Evolutionary conservation across 139 green algal species (phyloP).

Genomic region (Chlorella sorokiniana): DNA sequence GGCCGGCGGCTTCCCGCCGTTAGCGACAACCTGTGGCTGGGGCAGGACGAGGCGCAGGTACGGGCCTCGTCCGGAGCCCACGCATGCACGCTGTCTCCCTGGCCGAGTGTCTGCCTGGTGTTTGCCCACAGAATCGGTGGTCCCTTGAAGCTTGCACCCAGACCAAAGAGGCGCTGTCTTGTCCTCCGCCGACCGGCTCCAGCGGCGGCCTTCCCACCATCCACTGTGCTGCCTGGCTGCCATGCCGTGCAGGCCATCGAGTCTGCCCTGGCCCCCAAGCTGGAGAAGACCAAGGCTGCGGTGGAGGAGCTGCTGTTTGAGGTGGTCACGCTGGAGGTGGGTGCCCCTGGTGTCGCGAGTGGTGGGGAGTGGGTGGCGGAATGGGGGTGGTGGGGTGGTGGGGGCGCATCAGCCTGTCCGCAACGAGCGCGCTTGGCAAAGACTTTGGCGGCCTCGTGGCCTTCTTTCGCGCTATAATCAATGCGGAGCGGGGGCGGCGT

Average conservation of each 20-base stretch:
- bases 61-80: not conserved
- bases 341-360: not conserved
- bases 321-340: conserved; percentile 71
- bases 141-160: too few relatives aligned
- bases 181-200: too few relatives aligned
- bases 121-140: too few relatives aligned
- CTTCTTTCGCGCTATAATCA: too few relatives aligned
- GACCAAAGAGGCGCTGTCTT: too few relatives aligned
- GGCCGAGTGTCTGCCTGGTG: too few relatives aligned
- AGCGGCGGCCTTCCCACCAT: too few relatives aligned
- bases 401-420: not conserved
- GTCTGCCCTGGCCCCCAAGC: conserved; percentile 76
- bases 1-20: conserved; percentile 60
- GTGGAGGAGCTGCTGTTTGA: conserved; percentile 83
- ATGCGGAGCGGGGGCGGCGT: too few relatives aligned
- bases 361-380: not conserved
- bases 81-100: not conserved
- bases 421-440: too few relatives aligned
- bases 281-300: conserved; percentile 67
- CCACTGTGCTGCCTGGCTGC: too few relatives aligned
- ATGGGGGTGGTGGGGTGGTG: too few relatives aligned
- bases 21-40: conserved; percentile 81
- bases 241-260: conserved; percentile 63
- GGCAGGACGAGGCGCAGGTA: conserved; percentile 64
- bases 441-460: too few relatives aligned